Conservation (phyloP, 2,329 filamentous ascomycete genomes). For the Pseudogymnoascus sp. region DNA sequence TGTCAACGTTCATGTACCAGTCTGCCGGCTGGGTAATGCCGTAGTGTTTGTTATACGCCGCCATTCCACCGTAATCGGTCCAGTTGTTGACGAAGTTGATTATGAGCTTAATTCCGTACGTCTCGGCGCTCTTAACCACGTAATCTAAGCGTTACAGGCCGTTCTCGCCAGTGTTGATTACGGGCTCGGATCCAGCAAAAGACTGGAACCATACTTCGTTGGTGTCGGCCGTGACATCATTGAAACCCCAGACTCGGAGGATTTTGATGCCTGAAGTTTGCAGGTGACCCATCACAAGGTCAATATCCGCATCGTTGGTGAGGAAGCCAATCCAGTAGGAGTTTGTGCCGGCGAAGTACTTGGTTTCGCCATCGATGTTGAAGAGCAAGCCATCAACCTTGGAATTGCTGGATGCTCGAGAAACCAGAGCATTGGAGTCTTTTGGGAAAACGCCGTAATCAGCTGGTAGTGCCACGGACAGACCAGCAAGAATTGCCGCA, state of each 20-base stretch:
- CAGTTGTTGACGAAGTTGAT: slow-evolving; percentile 62
- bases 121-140: slow-evolving; percentile 51
- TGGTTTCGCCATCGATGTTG: slow-evolving; percentile 33
- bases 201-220: slow-evolving; percentile 9
- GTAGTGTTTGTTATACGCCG: slow-evolving; percentile 46
- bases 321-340: slow-evolving; percentile 45
- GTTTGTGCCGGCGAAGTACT: slow-evolving; percentile 45
- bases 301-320: slow-evolving; percentile 43
- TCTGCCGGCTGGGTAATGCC: slow-evolving; percentile 37
- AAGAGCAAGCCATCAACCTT: slow-evolving; percentile 25
- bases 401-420: not conserved
- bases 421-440: not conserved
- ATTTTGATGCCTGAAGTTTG: slow-evolving; percentile 44
- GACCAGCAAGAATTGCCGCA: not conserved
- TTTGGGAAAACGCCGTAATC: not conserved
- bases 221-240: slow-evolving; percentile 38
- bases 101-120: slow-evolving; percentile 52
- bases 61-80: slow-evolving; percentile 58
- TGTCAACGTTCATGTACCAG: slow-evolving; percentile 48
- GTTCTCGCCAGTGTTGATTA: slow-evolving; percentile 55
- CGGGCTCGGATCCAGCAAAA: slow-evolving; percentile 34
- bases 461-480: not conserved
- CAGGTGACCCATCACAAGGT: slow-evolving; percentile 40
- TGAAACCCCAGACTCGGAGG: slow-evolving; percentile 53
- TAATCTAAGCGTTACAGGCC: slow-evolving; percentile 57